Base-by-base conservation (phyloP, 768 basidiomycete genomes). In the Tephrocybe sp. region DNA sequence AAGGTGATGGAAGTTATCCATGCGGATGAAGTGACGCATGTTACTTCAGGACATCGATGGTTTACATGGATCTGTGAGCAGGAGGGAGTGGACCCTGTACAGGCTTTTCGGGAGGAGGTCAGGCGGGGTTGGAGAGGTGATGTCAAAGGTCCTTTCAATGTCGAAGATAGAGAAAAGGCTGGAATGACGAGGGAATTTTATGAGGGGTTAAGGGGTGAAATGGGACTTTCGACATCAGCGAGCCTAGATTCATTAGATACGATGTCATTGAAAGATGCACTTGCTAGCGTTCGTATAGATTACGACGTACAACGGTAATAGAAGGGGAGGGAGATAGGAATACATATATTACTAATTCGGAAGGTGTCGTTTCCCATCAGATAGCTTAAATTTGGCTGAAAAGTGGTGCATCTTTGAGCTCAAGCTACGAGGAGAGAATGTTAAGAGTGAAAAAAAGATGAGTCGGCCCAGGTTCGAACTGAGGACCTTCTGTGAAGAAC, bases 131-230 rank as follows among this genome's bases (percentile, higher is more conserved):
- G 89, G 78, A 70, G 76, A 30, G 89, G 91, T 0, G 82, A 83
- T 41, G 71, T 89, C 21, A 86, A 84, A 60, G 89, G 89, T 0
- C 89, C 89, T n/a, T 93, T 92, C 65, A 92, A 92, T 68, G 77
- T 76, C 1, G 79, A 77, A 32, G 89, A 85, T 55, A 69, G 90
- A 42, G 80, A 82, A 62, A 83, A 76, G 64, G 90, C 89, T 1
- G 89, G 91, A 9, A 63, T 93, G 72, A 83, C 77, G 5, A 70
- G 63, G 28, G 84, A 80, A 22, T 93, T 86, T 62, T 93, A 92
- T 61, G 81, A 86, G 62, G 75, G 81, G 52, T 64, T 93, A 54
- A 74, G 66, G 37, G 90, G 89, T 3, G 82, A 86, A 63, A 74
- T 83, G 73, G 72, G 59, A 15, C 47, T 67, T 22, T 12, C 19